phyloP scores from a whole-genome alignment of 768 basidiomycete genomes.

The Pholiota microspora region DNA sequence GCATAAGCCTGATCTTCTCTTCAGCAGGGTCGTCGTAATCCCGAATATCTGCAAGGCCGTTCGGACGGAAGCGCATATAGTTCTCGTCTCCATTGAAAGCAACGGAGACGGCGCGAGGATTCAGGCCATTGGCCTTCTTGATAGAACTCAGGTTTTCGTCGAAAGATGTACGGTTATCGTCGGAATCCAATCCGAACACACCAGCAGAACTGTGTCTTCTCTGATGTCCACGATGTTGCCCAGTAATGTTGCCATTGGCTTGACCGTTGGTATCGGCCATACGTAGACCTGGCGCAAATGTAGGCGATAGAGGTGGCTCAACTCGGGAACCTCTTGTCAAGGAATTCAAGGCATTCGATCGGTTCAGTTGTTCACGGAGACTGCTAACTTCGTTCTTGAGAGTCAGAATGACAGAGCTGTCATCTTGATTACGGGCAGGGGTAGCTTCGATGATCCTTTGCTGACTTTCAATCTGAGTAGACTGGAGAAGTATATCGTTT shows the following conservation, averaged over 20 bases:
- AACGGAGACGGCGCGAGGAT: conserved; percentile 85
- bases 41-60: conserved; percentile 69
- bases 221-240: conserved; percentile 57
- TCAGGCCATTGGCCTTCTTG: conserved; percentile 67
- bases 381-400: conserved; percentile 91
- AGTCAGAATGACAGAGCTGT: conserved; percentile 81
- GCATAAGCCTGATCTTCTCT: conserved; percentile 92
- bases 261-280: conserved; percentile 45
- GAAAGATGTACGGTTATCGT: conserved; percentile 69
- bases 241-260: conserved; percentile 31
- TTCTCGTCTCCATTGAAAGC: conserved; percentile 84
- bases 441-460: conserved; percentile 66
- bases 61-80: conserved; percentile 58
- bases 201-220: conserved; percentile 87
- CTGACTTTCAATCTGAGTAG: conserved; percentile 72
- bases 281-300: conserved; percentile 80
- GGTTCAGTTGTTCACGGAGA: conserved; percentile 93
- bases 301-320: conserved; percentile 79
- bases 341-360: conserved; percentile 89
- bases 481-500: conserved; percentile 71
- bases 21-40: conserved; percentile 88
- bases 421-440: conserved; percentile 72
- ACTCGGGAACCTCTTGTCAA: conserved; percentile 72
- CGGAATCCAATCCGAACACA: conserved; percentile 57
- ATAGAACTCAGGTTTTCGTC: conserved; percentile 77